Conservation (phyloP, 441 rosid genomes). For the Eutrema salsugineum region DNA sequence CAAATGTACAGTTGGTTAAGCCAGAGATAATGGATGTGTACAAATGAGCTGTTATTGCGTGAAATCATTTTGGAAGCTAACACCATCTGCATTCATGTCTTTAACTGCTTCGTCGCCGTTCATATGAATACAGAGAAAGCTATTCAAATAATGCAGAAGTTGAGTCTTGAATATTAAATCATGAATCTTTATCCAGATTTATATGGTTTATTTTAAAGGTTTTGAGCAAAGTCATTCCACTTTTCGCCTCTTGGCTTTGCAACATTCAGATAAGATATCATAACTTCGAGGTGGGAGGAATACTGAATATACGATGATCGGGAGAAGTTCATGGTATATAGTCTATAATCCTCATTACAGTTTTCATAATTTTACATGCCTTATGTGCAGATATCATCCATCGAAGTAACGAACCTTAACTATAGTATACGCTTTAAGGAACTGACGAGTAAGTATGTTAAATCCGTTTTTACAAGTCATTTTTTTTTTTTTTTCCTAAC, state of each 20-base stretch:
- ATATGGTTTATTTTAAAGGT: conserved; percentile 12
- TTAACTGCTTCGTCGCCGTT: not conserved
- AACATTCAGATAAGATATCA: conserved; percentile 9
- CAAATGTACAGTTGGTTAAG: conserved; percentile 33
- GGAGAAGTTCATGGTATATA: conserved; percentile 23
- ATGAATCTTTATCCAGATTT: not conserved
- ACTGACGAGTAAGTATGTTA: conserved; percentile 23
- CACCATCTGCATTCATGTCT: conserved; percentile 6
- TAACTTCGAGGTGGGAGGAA: conserved; percentile 14
- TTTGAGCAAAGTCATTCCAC: conserved; percentile 13
- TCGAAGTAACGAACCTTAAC: conserved; percentile 24
- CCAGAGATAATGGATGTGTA: conserved; percentile 33
- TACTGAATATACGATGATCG: conserved; percentile 4
- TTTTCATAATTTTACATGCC: conserved; percentile 25
- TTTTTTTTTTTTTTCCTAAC: not conserved
- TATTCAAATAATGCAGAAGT: conserved; percentile 6
- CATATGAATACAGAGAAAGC: not conserved
- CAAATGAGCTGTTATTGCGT: conserved; percentile 24
- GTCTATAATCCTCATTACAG: not conserved
- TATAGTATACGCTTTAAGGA: conserved; percentile 19
- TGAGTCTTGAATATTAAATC: conserved; percentile 2
- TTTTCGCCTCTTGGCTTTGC: conserved; percentile 17
- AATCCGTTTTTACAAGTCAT: conserved; percentile 8
- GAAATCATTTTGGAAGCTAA: conserved; percentile 23
- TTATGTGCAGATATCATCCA: conserved; percentile 34